Evolutionary conservation across 164 flowering plant species (phyloP).

Genomic region (Echeveria elegans): DNA sequence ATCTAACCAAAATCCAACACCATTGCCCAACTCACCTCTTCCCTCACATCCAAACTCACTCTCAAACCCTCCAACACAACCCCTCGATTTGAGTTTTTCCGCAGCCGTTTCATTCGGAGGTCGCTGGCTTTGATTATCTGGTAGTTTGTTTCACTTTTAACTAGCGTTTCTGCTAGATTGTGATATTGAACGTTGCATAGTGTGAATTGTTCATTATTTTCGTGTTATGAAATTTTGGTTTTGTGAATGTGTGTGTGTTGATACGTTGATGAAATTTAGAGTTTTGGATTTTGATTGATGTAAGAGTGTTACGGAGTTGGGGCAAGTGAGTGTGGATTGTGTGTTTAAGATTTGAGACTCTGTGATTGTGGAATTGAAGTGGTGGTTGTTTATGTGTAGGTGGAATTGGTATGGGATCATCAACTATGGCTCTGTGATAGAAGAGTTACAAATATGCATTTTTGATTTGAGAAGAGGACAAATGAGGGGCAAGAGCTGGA

Average conservation of each 20-base stretch:
- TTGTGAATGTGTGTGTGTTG: background rate
- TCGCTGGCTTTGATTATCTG: background rate
- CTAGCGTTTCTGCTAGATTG: too few species aligned
- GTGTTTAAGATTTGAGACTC: too few species aligned
- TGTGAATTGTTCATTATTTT: too few species aligned
- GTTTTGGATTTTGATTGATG: background rate
- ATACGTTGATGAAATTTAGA: background rate
- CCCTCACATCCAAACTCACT: too few species aligned
- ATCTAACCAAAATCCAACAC: too few species aligned
- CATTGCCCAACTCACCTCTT: too few species aligned
- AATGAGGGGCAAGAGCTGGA: slow-evolving; percentile 87
- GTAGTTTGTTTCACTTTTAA: background rate
- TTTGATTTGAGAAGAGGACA: slow-evolving; percentile 89
- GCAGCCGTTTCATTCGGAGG: background rate
- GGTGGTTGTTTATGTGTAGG: background rate
- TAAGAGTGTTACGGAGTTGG: background rate
- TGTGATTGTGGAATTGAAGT: too few species aligned
- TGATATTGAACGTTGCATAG: too few species aligned
- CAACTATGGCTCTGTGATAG: slow-evolving; percentile 34
- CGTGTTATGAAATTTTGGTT: too few species aligned
- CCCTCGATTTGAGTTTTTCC: too few species aligned
- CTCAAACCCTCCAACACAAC: too few species aligned
- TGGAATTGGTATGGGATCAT: slow-evolving; percentile 40
- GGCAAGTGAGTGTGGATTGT: too few species aligned
- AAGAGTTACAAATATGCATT: slow-evolving; percentile 55